Evolutionary conservation across 257 asterid species (phyloP).

Genomic region (Nicotiana obtusifolia): DNA sequence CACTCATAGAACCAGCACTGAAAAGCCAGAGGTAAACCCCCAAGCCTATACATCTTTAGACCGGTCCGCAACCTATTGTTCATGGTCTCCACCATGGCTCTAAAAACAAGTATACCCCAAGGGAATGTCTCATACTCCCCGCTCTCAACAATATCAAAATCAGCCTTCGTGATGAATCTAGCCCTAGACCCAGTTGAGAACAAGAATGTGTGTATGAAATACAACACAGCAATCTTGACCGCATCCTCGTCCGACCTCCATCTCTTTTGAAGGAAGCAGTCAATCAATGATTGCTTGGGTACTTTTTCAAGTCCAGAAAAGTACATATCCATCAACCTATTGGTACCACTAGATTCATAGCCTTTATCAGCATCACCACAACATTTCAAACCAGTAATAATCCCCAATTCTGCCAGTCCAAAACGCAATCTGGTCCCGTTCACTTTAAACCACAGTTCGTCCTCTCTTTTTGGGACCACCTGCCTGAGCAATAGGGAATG

Average conservation of each 20-base stretch:
- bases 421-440: slow-evolving; percentile 6
- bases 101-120: slow-evolving; percentile 7
- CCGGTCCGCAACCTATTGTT: neutral
- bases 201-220: slow-evolving; percentile 9
- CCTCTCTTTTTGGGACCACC: slow-evolving; percentile 1
- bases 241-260: slow-evolving; percentile 7
- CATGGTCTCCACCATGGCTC: slow-evolving; percentile 4
- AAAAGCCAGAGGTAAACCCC: slow-evolving; percentile 7
- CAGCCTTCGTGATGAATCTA: neutral
- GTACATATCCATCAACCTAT: slow-evolving; percentile 7
- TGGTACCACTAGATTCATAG: slow-evolving; percentile 1
- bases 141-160: slow-evolving; percentile 8
- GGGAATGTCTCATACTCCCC: slow-evolving; percentile 12
- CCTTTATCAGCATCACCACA: slow-evolving; percentile 9
- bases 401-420: neutral
- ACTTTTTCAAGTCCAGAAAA: slow-evolving; percentile 5
- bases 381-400: slow-evolving; percentile 8
- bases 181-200: neutral
- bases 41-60: slow-evolving; percentile 12
- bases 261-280: slow-evolving; percentile 9
- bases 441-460: slow-evolving; percentile 4
- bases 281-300: neutral
- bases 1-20: slow-evolving; percentile 14
- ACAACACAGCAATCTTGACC: neutral
- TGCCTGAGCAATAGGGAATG: slow-evolving; percentile 9